Evolutionary conservation across 805 yeast species (phyloP), one percentile per base, ranked within the genome.

Genomic region (Cyberlindnera veronae): DNA sequence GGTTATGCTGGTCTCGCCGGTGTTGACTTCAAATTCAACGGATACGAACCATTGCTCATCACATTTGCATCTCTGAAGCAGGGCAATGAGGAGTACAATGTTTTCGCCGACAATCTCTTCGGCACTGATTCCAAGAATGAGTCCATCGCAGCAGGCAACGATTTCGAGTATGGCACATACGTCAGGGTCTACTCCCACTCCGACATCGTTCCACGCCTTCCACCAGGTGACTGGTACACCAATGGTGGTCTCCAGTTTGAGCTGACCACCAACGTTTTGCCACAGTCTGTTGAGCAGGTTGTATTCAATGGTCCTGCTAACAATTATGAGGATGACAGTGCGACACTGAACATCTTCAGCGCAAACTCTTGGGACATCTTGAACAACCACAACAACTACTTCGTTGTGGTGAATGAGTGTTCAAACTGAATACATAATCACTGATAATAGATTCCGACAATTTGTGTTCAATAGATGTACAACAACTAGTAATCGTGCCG

Each of bases 31-130:
- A 62, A 70, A 40, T 48, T 75, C n/a, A 46, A 74, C 53, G 87
- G 86, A 0, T 64, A 61, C 41, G 58, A 73, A 11, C 81, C 84
- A 1, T 55, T 72, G 29, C 74, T 82, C 1, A 60, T 82, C 26
- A 70, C 84, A 2, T 79, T 64, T 60, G 91, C 82, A 2, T 71
- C 78, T 8, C 87, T 91, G 0, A 77, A 76, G 49, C 64, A 83
- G 23, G 89, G 87, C 4, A 79, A 82, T 54, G 46, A 46, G 3
- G 57, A 59, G 3, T 68, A 80, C 57, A 67, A 72, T 21, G 53
- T 60, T 22, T 80, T 76, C 69, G 70, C 79, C 30, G 80, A 84
- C 57, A 38, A 49, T 0, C 33, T 72, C 6, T 81, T 79, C 48
- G 54, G 67, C 12, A 69, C 77, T 0, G 51, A 51, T 2, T 47